These are phyloP conservation scores for Fusarium sterilihyphosum DNA, from an alignment of 2,329 filamentous ascomycete genomes.

Conservation along the genomic window DNA sequence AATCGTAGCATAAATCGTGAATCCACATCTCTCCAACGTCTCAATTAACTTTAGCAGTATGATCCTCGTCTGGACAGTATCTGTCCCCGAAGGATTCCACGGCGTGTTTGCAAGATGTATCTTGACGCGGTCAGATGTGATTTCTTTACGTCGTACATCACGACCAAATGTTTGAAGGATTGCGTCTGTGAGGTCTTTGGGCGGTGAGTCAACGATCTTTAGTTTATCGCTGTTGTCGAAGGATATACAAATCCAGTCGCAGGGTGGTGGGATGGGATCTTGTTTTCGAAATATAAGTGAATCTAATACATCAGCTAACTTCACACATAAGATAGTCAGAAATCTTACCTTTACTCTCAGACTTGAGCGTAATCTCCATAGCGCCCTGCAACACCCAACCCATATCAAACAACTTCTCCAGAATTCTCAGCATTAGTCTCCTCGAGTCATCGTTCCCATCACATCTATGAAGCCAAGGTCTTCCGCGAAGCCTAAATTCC, in stretches of 20 bases:
- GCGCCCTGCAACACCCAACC: slow-evolving; percentile 20
- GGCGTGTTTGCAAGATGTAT: neutral
- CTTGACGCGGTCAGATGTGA: neutral
- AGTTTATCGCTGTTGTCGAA: slow-evolving; percentile 24
- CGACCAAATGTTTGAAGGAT: neutral
- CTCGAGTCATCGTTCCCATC: slow-evolving; percentile 21
- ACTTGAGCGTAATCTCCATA: slow-evolving; percentile 15
- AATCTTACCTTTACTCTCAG: slow-evolving; percentile 14
- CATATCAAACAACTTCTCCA: slow-evolving; percentile 16
- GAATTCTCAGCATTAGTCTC: slow-evolving; percentile 3
- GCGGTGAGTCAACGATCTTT: slow-evolving; percentile 12
- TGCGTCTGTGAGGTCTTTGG: slow-evolving; percentile 10
- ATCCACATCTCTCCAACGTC: neutral
- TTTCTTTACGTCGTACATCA: neutral
- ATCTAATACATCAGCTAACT: neutral
- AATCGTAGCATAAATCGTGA: slow-evolving; percentile 18
- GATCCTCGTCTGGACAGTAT: neutral
- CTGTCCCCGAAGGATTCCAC: slow-evolving; percentile 1
- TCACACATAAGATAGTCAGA: accelerated
- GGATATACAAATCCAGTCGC: slow-evolving; percentile 24
- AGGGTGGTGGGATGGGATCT: slow-evolving; percentile 1
- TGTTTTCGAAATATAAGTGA: slow-evolving; percentile 25
- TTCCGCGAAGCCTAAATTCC: slow-evolving; percentile 6
- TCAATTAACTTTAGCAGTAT: neutral
- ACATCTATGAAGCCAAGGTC: neutral